Evolutionary conservation across 2,329 filamentous ascomycete genomes (phyloP), one percentile per base, ranked within the genome.

Genomic region (Apiospora aurea): DNA sequence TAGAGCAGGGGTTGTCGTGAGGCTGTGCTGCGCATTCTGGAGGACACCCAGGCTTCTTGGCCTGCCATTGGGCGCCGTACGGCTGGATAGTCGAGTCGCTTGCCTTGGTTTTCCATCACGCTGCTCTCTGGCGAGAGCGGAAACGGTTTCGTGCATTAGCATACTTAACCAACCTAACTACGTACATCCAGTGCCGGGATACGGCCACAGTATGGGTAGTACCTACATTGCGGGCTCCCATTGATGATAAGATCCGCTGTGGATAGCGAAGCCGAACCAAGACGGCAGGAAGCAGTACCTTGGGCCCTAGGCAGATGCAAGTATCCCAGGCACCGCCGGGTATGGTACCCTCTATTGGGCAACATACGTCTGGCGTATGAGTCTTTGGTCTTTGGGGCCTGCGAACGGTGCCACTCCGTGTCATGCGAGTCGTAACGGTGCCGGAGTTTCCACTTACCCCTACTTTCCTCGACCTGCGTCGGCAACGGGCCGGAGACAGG

Each of bases 391-490:
- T 14, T 49, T n/a, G n/a, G 46, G 18, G 16, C 53, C 26, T 29
- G 29, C 53, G 26, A 61, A 61, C 53, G 53, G 53, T 38, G 57
- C 57, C 57, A 64, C 57, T 64, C 57, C 57, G 57, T 64, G 57
- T 41, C 57, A 64, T 64, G 34, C 13, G 34, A 64, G 34, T 41
- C 29, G 34, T 41, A n/a, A 18, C 57, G 57, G 57, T 64, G 57
- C 57, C 57, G 57, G 11, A 13, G 57, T 64, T 41, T 18, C 57
- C 57, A 41, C 57, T 64, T 41, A 41, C 24, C 29, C 57, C 57
- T 41, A 24, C 34, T 38, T 38, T 38, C 5, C 34, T 38, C 34
- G 34, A 38, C 57, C 4, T 49, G 16, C 53, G 5, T 41, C 57
- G 57, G 57, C 57, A n/a, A n/a, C 57, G 57, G 57, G 41, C 57